Evolutionary conservation across 371 early-diverging fungal species (phyloP), one percentile per base, ranked within the genome.

Genomic region (Chytridium lagenaria): DNA sequence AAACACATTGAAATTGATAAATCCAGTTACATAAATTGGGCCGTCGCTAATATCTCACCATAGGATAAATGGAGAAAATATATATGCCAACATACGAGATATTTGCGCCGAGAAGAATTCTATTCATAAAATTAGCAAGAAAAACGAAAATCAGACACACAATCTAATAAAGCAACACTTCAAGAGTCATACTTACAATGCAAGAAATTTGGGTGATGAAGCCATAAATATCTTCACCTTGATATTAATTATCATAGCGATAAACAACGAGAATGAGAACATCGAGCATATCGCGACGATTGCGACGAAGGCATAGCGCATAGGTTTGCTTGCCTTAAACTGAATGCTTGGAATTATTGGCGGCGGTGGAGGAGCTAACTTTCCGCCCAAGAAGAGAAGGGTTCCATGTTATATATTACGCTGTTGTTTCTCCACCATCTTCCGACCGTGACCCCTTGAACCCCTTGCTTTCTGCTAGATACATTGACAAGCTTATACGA

Each of bases 221-320:
- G 71, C 71, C 19, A n/a, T 50, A 38, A 70, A 63, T 5, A 68
- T 34, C 33, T 68, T 68, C 26, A 52, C 15, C 19, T 68, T 33
- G 5, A 2, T 2, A n/a, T 70, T 28, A 3, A 31, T 31, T n/a
- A 33, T 16, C 71, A 70, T 66, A 31, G 28, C 64, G 31, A 63
- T 39, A 10, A 38, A 10, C 30, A 63, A n/a, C 22, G n/a, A 39
- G 12, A 70, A 3, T 2, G 71, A 34, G 36, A 70, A 70, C 3
- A 66, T 5, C 33, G 65, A 66, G 66, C 71, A 70, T 7, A 61
- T 3, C 7, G 23, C 71, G 23, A 70, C 71, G 19, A 61, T 33
- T n/a, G 66, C 71, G 39, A 40, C 71, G 31, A 70, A 66, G 2
- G 30, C 65, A 44, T 70, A 70, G 5, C 71, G 39, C 10, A 70